Conservation (phyloP, 2,329 filamentous ascomycete species). For the Periglandula ipomoeae region DNA sequence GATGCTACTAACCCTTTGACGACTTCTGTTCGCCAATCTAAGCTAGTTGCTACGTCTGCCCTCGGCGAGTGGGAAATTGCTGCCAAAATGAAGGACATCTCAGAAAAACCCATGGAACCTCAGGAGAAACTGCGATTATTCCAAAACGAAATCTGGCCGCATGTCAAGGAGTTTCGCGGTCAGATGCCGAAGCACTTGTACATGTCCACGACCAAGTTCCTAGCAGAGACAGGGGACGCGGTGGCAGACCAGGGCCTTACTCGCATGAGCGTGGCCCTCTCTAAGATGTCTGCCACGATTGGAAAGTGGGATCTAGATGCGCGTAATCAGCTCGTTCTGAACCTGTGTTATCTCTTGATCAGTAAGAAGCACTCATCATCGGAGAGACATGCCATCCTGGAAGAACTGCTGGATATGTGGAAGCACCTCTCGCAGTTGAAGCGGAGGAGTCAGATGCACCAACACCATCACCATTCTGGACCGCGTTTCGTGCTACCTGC, state of each 20-base stretch:
- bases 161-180: slow-evolving; percentile 17
- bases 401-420: slow-evolving; percentile 27
- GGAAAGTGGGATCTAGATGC: slow-evolving; percentile 18
- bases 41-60: slow-evolving; percentile 6
- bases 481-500: slow-evolving; percentile 23
- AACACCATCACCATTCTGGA: neutral
- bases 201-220: slow-evolving; percentile 13
- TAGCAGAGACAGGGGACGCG: slow-evolving; percentile 12
- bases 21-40: neutral
- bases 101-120: slow-evolving; percentile 6
- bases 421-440: slow-evolving; percentile 26
- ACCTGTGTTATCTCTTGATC: slow-evolving; percentile 19
- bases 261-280: slow-evolving; percentile 16
- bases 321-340: slow-evolving; percentile 23
- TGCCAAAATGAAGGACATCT: slow-evolving; percentile 19
- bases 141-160: slow-evolving; percentile 21
- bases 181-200: slow-evolving; percentile 21
- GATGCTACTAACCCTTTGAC: neutral
- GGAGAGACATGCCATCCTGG: slow-evolving; percentile 13
- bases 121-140: slow-evolving; percentile 17
- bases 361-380: slow-evolving; percentile 9
- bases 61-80: slow-evolving; percentile 21
- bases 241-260: slow-evolving; percentile 12
- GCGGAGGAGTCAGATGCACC: slow-evolving; percentile 17
- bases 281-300: slow-evolving; percentile 16